Evolutionary conservation across 495 filamentous ascomycete species (phyloP).

Genomic region (Penicillium maclennaniae): DNA sequence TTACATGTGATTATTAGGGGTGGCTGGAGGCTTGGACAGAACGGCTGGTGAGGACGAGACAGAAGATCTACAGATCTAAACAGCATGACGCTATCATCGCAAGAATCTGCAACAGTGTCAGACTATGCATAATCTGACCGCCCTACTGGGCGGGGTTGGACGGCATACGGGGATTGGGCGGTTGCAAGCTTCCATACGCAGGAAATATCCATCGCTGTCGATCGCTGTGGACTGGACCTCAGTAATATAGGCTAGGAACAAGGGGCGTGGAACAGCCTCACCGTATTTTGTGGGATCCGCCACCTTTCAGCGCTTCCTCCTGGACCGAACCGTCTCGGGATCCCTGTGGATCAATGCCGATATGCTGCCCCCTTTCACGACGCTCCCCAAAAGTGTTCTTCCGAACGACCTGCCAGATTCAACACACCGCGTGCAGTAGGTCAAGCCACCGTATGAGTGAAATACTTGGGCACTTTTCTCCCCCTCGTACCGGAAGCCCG

Average conservation of each 20-base stretch:
- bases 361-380: background rate
- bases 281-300: conserved; percentile 23
- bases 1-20: background rate
- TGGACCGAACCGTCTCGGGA: conserved; percentile 19
- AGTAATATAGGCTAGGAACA: background rate
- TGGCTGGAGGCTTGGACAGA: background rate
- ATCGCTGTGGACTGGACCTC: conserved; percentile 5
- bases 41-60: background rate
- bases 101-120: background rate
- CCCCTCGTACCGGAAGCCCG: background rate
- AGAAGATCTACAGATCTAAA: background rate
- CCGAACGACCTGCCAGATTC: conserved; percentile 11
- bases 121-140: conserved; percentile 1
- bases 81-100: background rate
- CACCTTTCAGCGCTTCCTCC: conserved; percentile 4
- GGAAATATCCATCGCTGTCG: background rate
- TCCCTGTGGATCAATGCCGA: conserved; percentile 1
- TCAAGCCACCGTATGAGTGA: conserved; percentile 10
- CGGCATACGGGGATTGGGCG: background rate
- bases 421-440: conserved; percentile 17
- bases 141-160: background rate
- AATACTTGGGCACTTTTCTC: background rate
- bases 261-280: conserved; percentile 19
- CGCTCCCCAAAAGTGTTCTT: conserved; percentile 9
- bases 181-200: conserved; percentile 6